Percentiles rank a stretch among this genome's conserved stretches.
Conservation (phyloP, 176 grass and related monocot species). For the Zoysia japonica region DNA sequence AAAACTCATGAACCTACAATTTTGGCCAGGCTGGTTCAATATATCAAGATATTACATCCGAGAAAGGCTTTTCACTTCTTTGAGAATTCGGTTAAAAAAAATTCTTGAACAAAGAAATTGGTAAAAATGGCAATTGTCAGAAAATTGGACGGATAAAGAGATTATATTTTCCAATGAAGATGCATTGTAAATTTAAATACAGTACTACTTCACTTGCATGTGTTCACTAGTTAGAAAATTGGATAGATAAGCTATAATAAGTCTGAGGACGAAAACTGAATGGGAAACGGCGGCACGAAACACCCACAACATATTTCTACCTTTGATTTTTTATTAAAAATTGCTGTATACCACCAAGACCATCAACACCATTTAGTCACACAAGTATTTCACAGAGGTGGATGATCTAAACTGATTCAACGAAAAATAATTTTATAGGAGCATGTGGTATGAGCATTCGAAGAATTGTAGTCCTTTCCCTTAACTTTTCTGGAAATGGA, state of each 20-base stretch:
- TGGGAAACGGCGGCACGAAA: not conserved
- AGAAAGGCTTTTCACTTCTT: slow-evolving; percentile 22
- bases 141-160: too few species aligned
- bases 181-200: slow-evolving; percentile 7
- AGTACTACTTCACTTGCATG: not conserved
- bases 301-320: not conserved
- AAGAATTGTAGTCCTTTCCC: not conserved
- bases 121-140: too few species aligned
- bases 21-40: slow-evolving; percentile 27
- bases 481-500: not conserved
- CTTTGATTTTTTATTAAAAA: not conserved
- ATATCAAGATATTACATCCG: slow-evolving; percentile 10
- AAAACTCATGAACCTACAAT: slow-evolving; percentile 5
- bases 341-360: too few species aligned
- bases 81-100: not conserved
- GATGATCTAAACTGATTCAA: not conserved
- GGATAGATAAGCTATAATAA: not conserved
- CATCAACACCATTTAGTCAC: too few species aligned
- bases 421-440: not conserved
- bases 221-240: not conserved
- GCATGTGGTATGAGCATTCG: not conserved
- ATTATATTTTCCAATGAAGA: not conserved
- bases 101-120: too few species aligned
- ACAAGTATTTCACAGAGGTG: not conserved
- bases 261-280: not conserved